Percentiles rank a stretch among this genome's conserved stretches.
Conservation (phyloP, 306 rosid species). For the Vigna angularis region DNA sequence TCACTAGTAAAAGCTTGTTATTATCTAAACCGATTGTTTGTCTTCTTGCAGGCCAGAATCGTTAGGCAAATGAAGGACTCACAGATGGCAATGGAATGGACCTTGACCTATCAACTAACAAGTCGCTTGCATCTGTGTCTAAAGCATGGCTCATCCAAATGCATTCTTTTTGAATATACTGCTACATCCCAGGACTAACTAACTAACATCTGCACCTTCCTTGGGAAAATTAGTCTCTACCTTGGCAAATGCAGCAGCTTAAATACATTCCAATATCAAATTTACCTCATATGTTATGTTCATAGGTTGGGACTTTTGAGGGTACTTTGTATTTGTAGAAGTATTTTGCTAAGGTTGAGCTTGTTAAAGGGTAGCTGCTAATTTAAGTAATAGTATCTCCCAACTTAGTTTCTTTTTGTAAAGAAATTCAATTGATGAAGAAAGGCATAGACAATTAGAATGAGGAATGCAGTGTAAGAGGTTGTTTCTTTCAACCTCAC, state of each 20-base stretch:
- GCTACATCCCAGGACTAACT: constrained; percentile 76
- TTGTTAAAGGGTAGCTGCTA: constrained; percentile 45
- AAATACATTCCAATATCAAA: not conserved
- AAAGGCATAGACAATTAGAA: not conserved
- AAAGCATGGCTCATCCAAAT: constrained; percentile 74
- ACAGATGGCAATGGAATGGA: constrained; percentile 93
- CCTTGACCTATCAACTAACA: constrained; percentile 85
- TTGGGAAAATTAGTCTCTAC: not conserved
- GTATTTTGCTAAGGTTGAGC: constrained; percentile 62
- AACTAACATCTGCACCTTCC: constrained; percentile 12
- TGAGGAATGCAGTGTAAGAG: constrained; percentile 6
- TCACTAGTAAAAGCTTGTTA: not conserved
- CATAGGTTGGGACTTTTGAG: not conserved
- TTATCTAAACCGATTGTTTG: constrained; percentile 19
- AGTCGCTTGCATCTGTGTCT: constrained; percentile 79
- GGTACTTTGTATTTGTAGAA: constrained; percentile 15
- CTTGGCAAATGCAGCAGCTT: not conserved
- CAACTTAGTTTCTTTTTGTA: constrained; percentile 33
- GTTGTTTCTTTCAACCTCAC: constrained; percentile 17
- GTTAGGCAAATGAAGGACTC: constrained; percentile 93
- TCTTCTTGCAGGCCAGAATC: constrained; percentile 67
- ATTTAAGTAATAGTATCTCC: not conserved
- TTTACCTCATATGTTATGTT: not conserved
- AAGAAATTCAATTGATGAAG: constrained; percentile 47
- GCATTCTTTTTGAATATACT: constrained; percentile 82